A percentile compares a stretch with the other conserved stretches of the same genome.
Evolutionary conservation across 2,329 filamentous ascomycete genomes (phyloP).

Genomic region (Thermoascus crustaceus): DNA sequence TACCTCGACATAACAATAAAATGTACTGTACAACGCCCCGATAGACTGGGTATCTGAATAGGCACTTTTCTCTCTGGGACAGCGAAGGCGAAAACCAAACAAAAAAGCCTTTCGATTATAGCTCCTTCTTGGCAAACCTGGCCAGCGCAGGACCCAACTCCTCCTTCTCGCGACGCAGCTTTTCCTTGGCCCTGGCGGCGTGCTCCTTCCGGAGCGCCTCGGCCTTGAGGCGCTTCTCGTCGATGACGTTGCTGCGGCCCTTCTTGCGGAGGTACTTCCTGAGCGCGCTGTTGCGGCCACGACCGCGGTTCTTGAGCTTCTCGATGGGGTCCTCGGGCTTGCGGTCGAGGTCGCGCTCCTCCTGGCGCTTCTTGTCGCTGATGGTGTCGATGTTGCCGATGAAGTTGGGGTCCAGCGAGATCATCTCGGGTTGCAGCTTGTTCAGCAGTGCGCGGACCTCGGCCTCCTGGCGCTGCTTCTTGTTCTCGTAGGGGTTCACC

Average conservation of each 20-base stretch:
- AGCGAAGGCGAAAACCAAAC: conserved; percentile 7
- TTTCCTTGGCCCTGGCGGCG: conserved; percentile 61
- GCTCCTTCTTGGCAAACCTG: conserved; percentile 67
- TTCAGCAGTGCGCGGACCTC: conserved; percentile 87
- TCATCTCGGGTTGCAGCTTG: conserved; percentile 96
- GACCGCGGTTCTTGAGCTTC: conserved; percentile 63
- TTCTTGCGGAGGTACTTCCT: conserved; percentile 88
- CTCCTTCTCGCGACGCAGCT: conserved; percentile 57
- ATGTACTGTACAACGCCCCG: background rate
- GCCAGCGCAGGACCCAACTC: conserved; percentile 79
- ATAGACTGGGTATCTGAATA: conserved; percentile 2
- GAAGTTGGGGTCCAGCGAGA: conserved; percentile 84
- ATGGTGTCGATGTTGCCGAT: conserved; percentile 80
- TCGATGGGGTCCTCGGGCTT: conserved; percentile 53
- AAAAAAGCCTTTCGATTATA: conserved; percentile 11
- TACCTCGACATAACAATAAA: background rate
- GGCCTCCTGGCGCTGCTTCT: conserved; percentile 82
- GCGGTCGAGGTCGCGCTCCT: conserved; percentile 71
- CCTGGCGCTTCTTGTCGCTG: conserved; percentile 66
- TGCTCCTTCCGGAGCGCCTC: conserved; percentile 69
- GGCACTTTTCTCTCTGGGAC: no score
- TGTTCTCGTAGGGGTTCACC: conserved; percentile 88
- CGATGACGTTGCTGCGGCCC: conserved; percentile 85
- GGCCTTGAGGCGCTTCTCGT: conserved; percentile 82
- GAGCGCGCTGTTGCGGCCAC: conserved; percentile 83